Percentiles rank a stretch among this genome's conserved stretches.
These are phyloP conservation scores for Fusarium pseudoanthophilum DNA, from an alignment of 2,329 filamentous ascomycete genomes.

Conservation along the genomic window DNA sequence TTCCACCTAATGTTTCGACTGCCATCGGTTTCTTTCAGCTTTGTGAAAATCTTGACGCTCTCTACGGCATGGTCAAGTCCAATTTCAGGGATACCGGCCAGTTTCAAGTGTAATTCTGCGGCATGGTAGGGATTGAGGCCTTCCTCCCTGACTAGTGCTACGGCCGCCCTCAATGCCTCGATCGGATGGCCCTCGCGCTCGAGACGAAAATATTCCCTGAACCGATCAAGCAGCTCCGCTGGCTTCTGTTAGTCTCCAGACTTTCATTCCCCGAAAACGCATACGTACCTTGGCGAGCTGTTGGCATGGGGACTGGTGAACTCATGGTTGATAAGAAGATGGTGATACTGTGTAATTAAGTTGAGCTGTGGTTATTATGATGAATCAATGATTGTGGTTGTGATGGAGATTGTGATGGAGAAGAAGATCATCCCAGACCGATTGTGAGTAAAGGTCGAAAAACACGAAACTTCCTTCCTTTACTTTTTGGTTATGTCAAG, in stretches of 20 bases:
- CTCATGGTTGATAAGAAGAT: background rate
- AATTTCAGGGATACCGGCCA: background rate
- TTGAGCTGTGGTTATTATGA: too few relatives aligned
- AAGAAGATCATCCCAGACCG: background rate
- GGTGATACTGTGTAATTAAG: background rate
- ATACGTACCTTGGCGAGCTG: background rate
- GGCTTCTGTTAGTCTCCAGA: background rate
- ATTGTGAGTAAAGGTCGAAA: background rate
- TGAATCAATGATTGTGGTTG: background rate
- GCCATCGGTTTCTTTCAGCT: background rate
- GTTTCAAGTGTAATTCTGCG: background rate
- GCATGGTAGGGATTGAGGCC: background rate
- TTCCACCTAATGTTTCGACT: rapidly evolving
- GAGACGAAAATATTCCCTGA: background rate
- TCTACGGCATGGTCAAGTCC: background rate
- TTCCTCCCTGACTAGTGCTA: background rate
- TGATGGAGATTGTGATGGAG: background rate
- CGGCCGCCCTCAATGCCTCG: background rate
- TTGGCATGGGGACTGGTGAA: background rate
- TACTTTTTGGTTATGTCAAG: background rate
- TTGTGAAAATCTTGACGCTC: rapidly evolving
- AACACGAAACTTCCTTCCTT: background rate
- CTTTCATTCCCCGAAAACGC: background rate
- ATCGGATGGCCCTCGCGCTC: background rate
- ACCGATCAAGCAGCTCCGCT: background rate